A percentile compares a stretch with the other conserved stretches of the same genome.
phyloP scores from a whole-genome alignment of 352 stramenopile genomes.

The Paralagenidium karlingii region DNA sequence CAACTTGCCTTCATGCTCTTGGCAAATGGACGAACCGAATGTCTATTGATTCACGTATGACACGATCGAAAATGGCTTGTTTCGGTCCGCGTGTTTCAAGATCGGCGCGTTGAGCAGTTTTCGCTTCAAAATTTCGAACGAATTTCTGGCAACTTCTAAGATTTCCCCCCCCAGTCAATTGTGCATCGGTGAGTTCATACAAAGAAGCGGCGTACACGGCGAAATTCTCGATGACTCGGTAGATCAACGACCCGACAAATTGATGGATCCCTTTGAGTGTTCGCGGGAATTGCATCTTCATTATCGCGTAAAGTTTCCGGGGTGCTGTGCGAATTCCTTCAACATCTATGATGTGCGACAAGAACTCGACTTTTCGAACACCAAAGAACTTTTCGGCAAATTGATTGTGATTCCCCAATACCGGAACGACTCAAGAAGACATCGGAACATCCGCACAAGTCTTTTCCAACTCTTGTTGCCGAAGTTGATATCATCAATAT shows the following conservation, averaged over 20 bases:
- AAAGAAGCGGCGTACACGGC: conserved; percentile 6
- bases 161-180: neutral
- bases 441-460: too few relatives aligned
- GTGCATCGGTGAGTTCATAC: conserved; percentile 1
- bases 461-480: neutral
- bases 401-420: too few relatives aligned
- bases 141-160: conserved; percentile 1
- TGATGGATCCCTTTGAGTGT: conserved; percentile 2
- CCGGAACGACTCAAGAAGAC: too few relatives aligned
- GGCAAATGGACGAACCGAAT: neutral
- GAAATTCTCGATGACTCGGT: conserved; percentile 9
- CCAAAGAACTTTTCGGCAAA: neutral
- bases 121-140: conserved; percentile 3
- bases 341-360: neutral
- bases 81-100: conserved; percentile 4
- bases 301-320: neutral
- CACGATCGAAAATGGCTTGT: neutral
- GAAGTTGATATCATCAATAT: neutral
- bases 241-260: conserved; percentile 10
- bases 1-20: conserved; percentile 3
- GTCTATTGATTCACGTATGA: conserved; percentile 9
- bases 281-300: neutral
- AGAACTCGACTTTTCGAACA: neutral
- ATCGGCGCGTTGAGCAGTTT: conserved; percentile 4
- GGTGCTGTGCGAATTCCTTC: neutral